These are phyloP conservation scores for Haplosporangium sp. DNA, from an alignment of 371 early-diverging fungal genomes.

Conservation along the genomic window DNA sequence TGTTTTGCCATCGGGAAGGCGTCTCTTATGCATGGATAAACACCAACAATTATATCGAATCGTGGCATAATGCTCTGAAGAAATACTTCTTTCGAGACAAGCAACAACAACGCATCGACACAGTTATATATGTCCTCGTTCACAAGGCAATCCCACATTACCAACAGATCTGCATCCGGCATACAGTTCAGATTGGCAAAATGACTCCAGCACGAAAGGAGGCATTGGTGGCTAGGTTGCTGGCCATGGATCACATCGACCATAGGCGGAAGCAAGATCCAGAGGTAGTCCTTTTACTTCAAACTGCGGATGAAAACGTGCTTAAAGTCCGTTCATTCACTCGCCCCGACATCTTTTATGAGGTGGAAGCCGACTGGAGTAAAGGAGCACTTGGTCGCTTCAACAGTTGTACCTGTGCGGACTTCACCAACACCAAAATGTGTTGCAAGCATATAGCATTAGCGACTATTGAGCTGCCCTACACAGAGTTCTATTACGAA, in stretches of 20 bases:
- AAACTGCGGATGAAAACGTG: not conserved
- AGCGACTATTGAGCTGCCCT: not conserved
- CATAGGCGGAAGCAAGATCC: not conserved
- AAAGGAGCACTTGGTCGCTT: not conserved
- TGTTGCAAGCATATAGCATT: slow-evolving; percentile 16
- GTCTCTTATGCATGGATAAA: slow-evolving; percentile 2
- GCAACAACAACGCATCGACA: slow-evolving; percentile 16
- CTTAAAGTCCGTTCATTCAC: slow-evolving; percentile 13
- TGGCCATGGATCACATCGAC: slow-evolving; percentile 6
- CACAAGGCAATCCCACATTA: slow-evolving; percentile 9
- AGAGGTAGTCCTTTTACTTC: not conserved
- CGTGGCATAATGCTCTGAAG: slow-evolving; percentile 12
- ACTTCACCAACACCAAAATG: slow-evolving; percentile 1
- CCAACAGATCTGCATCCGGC: slow-evolving; percentile 13
- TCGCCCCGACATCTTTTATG: not conserved
- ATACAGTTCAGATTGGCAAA: slow-evolving; percentile 3
- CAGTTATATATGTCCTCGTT: slow-evolving; percentile 17
- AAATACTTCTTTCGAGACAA: slow-evolving; percentile 11
- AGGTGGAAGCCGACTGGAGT: not conserved
- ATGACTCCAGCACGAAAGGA: slow-evolving; percentile 11
- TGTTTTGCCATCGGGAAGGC: slow-evolving; percentile 13
- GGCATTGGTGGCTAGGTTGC: not conserved
- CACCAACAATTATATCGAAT: slow-evolving; percentile 19
- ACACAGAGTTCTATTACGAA: not conserved
- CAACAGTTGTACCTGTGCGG: not conserved